These are phyloP conservation scores for Coemansia sp. DNA, from an alignment of 371 early-diverging fungal species.

Conservation along the genomic window DNA sequence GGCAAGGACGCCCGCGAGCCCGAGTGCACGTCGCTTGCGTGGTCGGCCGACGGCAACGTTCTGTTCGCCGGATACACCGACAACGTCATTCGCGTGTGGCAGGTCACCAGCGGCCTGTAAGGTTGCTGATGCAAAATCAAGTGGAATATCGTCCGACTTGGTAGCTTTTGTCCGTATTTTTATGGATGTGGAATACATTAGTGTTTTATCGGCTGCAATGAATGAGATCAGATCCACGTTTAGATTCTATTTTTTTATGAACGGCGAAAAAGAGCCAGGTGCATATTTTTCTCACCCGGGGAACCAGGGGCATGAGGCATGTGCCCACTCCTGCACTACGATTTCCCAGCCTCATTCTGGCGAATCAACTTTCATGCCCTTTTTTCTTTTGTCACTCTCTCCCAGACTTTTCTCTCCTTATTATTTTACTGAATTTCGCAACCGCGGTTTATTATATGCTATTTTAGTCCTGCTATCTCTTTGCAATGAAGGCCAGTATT, in stretches of 20 bases:
- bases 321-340: background rate
- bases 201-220: too few species aligned
- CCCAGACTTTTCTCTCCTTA: background rate
- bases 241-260: too few species aligned
- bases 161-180: background rate
- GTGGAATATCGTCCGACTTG: slow-evolving; percentile 40
- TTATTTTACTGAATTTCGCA: background rate
- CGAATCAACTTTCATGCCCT: background rate
- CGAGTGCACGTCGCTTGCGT: slow-evolving; percentile 92
- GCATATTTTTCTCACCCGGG: too few species aligned
- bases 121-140: slow-evolving; percentile 9
- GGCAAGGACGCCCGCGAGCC: slow-evolving; percentile 77
- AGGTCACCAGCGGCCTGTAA: slow-evolving; percentile 67
- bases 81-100: slow-evolving; percentile 92
- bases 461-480: background rate
- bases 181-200: background rate
- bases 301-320: too few species aligned
- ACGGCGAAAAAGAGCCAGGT: too few species aligned
- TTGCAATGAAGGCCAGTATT: slow-evolving; percentile 10
- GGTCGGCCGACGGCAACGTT: slow-evolving; percentile 97
- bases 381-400: background rate
- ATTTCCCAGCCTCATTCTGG: too few species aligned
- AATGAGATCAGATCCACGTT: slow-evolving; percentile 9
- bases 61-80: slow-evolving; percentile 98
- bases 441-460: background rate